phyloP scores from a whole-genome alignment of 2,329 filamentous ascomycete species.

The Clonostachys solani region DNA sequence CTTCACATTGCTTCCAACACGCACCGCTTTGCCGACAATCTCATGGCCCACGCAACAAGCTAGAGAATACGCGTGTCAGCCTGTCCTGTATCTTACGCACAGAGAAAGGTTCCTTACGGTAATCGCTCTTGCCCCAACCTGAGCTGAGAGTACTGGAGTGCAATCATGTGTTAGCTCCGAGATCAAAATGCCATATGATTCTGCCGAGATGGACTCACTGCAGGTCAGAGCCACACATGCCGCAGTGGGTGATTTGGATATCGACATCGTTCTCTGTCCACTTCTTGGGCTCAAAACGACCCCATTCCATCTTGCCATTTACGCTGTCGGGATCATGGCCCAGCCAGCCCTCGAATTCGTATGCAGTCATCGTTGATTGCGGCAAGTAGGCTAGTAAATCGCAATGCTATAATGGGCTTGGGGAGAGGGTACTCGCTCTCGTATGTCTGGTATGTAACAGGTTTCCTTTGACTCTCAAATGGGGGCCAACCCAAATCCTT shows the following conservation, averaged over 20 bases:
- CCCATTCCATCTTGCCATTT: slow-evolving; percentile 48
- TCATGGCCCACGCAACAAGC: slow-evolving; percentile 54
- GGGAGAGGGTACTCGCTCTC: too few species aligned
- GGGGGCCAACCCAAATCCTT: too few species aligned
- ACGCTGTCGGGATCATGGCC: slow-evolving; percentile 29
- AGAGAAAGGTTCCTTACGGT: too few species aligned
- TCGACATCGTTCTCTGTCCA: slow-evolving; percentile 62
- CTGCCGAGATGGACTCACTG: slow-evolving; percentile 29
- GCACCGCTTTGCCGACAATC: slow-evolving; percentile 55
- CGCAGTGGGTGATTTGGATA: slow-evolving; percentile 60
- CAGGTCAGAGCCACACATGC: slow-evolving; percentile 58
- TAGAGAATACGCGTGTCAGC: slow-evolving; percentile 9
- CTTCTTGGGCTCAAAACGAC: slow-evolving; percentile 53
- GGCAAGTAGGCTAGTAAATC: too few species aligned
- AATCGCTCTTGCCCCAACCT: too few species aligned
- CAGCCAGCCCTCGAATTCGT: slow-evolving; percentile 48
- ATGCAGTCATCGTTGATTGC: slow-evolving; percentile 15
- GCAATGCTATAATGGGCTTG: too few species aligned
- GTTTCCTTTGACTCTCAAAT: too few species aligned
- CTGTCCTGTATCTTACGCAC: too few species aligned
- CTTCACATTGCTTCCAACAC: slow-evolving; percentile 42
- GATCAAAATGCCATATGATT: slow-evolving; percentile 13
- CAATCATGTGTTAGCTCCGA: too few species aligned
- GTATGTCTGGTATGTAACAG: too few species aligned
- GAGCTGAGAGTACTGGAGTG: too few species aligned